A percentile compares a stretch with the other conserved stretches of the same genome.
phyloP scores from a whole-genome alignment of 768 basidiomycete genomes.

The Omphalotus guepiniiformis region DNA sequence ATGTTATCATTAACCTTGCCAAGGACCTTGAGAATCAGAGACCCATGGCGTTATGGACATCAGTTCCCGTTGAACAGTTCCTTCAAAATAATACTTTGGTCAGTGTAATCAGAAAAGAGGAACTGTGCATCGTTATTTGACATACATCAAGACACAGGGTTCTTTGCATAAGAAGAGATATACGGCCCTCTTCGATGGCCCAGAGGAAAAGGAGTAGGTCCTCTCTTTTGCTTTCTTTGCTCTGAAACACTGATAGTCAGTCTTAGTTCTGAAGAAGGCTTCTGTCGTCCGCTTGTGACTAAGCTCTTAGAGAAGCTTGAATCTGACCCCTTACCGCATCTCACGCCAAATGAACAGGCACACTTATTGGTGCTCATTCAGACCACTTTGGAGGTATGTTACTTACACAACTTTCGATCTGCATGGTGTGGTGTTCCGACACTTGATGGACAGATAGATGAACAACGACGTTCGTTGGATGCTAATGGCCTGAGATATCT shows the following conservation, averaged over 20 bases:
- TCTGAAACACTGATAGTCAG: conserved; percentile 5
- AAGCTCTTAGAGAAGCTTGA: conserved; percentile 65
- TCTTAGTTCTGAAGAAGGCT: conserved; percentile 48
- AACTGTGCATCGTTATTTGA: not conserved
- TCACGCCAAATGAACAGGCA: conserved; percentile 78
- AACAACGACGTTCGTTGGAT: conserved; percentile 87
- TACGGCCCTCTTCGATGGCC: conserved; percentile 49
- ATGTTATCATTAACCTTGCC: conserved; percentile 68
- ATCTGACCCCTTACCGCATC: conserved; percentile 56
- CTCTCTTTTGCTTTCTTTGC: not conserved
- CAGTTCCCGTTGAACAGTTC: conserved; percentile 56
- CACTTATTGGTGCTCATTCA: conserved; percentile 83
- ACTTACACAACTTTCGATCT: too few species aligned
- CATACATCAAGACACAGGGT: not conserved
- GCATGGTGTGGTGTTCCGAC: not conserved
- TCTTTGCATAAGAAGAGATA: conserved; percentile 36
- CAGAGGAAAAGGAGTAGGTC: conserved; percentile 44
- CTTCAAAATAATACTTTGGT: conserved; percentile 34
- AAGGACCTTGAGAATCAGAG: conserved; percentile 29
- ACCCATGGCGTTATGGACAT: conserved; percentile 34
- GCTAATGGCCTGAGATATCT: conserved; percentile 91
- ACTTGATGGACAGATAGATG: conserved; percentile 64
- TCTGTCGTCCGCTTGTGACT: conserved; percentile 56
- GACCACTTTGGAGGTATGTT: conserved; percentile 76
- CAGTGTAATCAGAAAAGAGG: not conserved